These are phyloP conservation scores for Solanum paucissectum DNA, from an alignment of 257 asterid genomes.

Conservation along the genomic window DNA sequence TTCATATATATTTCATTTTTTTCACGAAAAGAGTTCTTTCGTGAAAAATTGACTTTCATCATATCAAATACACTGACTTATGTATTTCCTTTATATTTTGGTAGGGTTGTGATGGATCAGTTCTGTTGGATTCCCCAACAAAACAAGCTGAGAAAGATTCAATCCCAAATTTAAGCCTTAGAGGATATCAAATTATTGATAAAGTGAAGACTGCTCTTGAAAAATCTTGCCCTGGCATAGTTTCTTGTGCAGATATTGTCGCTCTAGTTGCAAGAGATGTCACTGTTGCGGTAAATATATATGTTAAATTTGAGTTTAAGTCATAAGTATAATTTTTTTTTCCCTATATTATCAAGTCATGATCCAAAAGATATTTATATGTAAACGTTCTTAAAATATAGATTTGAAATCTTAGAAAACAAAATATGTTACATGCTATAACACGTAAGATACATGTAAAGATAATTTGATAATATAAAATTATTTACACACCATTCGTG, in stretches of 20 bases:
- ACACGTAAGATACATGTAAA: background rate
- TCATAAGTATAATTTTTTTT: too few species aligned
- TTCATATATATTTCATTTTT: background rate
- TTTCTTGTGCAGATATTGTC: conserved; percentile 44
- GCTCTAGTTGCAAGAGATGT: conserved; percentile 38
- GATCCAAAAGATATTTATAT: background rate
- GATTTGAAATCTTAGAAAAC: background rate
- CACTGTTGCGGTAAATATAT: conserved; percentile 17
- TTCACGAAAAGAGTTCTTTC: background rate
- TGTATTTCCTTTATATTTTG: background rate
- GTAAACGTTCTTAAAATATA: background rate
- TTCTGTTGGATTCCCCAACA: conserved; percentile 23
- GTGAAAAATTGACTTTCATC: background rate
- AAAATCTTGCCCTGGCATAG: conserved; percentile 30
- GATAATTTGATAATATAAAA: background rate
- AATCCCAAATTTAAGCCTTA: conserved; percentile 29
- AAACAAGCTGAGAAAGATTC: conserved; percentile 35
- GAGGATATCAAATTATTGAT: conserved; percentile 38
- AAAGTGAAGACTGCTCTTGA: conserved; percentile 37
- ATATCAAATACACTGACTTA: background rate
- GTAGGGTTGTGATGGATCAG: conserved; percentile 55
- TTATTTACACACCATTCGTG: too few species aligned
- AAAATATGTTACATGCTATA: background rate
- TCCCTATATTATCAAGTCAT: too few species aligned
- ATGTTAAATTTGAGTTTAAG: background rate